A percentile compares a stretch with the other conserved stretches of the same genome.
These are phyloP conservation scores for Venturia oleaginea DNA, from an alignment of 2,329 filamentous ascomycete genomes.

Conservation along the genomic window DNA sequence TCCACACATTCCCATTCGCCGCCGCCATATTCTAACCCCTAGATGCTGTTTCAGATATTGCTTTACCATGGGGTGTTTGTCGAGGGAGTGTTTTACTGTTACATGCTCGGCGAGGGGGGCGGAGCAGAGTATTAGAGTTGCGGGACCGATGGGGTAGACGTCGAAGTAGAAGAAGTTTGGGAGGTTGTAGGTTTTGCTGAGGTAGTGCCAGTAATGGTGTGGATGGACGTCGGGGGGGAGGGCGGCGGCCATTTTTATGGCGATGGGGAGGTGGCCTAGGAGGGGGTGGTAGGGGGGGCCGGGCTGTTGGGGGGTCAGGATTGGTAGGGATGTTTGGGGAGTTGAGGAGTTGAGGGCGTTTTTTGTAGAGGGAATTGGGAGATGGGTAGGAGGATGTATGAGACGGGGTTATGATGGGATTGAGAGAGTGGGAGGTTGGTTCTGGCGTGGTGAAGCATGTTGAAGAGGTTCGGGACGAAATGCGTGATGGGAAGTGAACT, in stretches of 20 bases:
- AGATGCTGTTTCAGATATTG: not conserved
- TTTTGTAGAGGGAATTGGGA: not conserved
- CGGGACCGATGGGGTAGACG: slow-evolving; percentile 11
- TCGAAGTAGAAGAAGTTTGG: slow-evolving; percentile 11
- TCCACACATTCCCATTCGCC: slow-evolving; percentile 12
- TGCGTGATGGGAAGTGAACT: too few relatives aligned
- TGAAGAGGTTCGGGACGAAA: too few relatives aligned
- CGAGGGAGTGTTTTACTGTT: slow-evolving; percentile 1
- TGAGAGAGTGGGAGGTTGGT: not conserved
- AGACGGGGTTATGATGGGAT: not conserved
- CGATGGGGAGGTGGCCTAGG: slow-evolving; percentile 12
- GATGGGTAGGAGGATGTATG: not conserved
- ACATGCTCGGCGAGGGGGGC: slow-evolving; percentile 2
- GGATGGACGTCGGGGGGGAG: slow-evolving; percentile 14
- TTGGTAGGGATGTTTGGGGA: not conserved
- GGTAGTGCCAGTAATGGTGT: slow-evolving; percentile 13
- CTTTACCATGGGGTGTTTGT: slow-evolving; percentile 8
- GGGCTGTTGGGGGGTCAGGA: not conserved
- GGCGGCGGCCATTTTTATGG: slow-evolving; percentile 11
- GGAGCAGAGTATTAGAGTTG: not conserved
- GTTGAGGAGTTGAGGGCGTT: not conserved
- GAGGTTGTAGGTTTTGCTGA: slow-evolving; percentile 9
- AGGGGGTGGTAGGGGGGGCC: slow-evolving; percentile 12
- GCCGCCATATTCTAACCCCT: slow-evolving; percentile 6
- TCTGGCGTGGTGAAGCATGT: too few relatives aligned